A percentile compares a stretch with the other conserved stretches of the same genome.
phyloP scores from a whole-genome alignment of 768 basidiomycete species.

The Kwoniella pini region DNA sequence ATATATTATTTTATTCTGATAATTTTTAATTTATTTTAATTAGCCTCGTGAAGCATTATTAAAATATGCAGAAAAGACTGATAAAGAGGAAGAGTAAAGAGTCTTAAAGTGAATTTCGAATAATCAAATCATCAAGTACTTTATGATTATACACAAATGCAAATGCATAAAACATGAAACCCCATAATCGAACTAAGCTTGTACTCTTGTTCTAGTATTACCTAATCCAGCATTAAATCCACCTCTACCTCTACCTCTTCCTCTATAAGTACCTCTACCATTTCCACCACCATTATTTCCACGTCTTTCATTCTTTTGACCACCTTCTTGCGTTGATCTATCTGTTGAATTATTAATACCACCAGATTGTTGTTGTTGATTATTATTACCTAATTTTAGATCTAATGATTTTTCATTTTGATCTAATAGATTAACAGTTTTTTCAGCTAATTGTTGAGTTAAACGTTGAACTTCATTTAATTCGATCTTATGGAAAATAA shows the following conservation, averaged over 20 bases:
- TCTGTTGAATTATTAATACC: neutral
- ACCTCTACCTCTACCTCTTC: slow-evolving; percentile 46
- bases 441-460: slow-evolving; percentile 85
- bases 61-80: slow-evolving; percentile 78
- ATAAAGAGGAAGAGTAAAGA: slow-evolving; percentile 61
- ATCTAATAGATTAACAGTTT: slow-evolving; percentile 79
- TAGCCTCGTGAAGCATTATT: slow-evolving; percentile 96
- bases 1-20: neutral
- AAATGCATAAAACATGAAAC: slow-evolving; percentile 5
- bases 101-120: neutral
- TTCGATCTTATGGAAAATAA: slow-evolving; percentile 91
- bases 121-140: neutral
- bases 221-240: slow-evolving; percentile 50
- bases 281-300: slow-evolving; percentile 27
- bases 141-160: neutral
- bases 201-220: slow-evolving; percentile 3
- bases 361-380: slow-evolving; percentile 65
- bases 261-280: slow-evolving; percentile 30
- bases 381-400: slow-evolving; percentile 70
- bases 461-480: slow-evolving; percentile 83
- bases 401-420: slow-evolving; percentile 90
- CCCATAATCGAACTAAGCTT: neutral
- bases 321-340: slow-evolving; percentile 11
- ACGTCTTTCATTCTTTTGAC: slow-evolving; percentile 62
- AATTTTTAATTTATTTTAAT: neutral